Evolutionary conservation across 257 asterid species (phyloP).

Genomic region (Linaria vulgaris): DNA sequence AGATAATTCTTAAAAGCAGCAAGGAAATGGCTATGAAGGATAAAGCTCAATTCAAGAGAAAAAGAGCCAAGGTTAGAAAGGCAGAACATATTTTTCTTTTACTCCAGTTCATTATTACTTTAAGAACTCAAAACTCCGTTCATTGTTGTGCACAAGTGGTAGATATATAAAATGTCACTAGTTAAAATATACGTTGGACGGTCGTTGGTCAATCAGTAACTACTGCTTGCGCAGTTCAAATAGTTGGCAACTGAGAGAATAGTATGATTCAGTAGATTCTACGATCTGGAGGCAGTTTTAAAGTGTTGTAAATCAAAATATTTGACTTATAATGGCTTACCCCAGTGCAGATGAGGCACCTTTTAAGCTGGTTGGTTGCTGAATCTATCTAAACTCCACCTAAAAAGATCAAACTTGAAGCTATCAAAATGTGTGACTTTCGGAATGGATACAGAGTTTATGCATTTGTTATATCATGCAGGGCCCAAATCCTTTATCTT

Average conservation of each 20-base stretch:
- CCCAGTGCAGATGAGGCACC: neutral
- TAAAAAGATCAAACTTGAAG: neutral
- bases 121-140: neutral
- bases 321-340: neutral
- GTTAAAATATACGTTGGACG: neutral
- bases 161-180: neutral
- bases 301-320: neutral
- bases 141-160: neutral
- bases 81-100: neutral
- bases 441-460: neutral
- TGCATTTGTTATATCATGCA: conserved; percentile 34
- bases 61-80: conserved; percentile 50
- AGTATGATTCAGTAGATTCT: neutral
- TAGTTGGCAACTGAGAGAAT: neutral
- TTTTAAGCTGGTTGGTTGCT: neutral
- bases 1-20: conserved; percentile 27
- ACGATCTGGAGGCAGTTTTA: neutral
- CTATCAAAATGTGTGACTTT: neutral
- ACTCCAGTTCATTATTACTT: neutral
- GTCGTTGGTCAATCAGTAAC: neutral
- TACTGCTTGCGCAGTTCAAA: neutral
- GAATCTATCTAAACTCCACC: neutral
- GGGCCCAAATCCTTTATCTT: conserved; percentile 94
- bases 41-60: conserved; percentile 49
- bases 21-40: conserved; percentile 35